These are phyloP conservation scores for Tricholoma saponaceum DNA, from an alignment of 768 basidiomycete species.

Conservation along the genomic window DNA sequence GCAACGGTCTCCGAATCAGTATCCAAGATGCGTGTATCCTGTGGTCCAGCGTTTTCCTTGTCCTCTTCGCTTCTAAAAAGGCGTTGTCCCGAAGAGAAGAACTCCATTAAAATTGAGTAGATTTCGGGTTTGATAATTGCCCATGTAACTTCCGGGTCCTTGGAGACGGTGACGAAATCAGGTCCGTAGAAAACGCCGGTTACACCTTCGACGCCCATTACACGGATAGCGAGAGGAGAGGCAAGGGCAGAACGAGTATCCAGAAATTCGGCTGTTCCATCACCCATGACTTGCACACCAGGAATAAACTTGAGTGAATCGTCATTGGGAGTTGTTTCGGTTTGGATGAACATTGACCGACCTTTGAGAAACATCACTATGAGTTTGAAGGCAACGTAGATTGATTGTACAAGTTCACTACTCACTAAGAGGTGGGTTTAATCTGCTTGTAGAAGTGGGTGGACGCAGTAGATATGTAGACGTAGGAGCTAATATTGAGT, in stretches of 20 bases:
- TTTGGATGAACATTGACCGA: constrained; percentile 98
- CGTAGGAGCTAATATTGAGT: constrained; percentile 19
- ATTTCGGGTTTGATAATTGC: constrained; percentile 93
- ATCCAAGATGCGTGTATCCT: constrained; percentile 91
- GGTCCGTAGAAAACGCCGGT: constrained; percentile 91
- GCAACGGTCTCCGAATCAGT: constrained; percentile 95
- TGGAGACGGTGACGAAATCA: constrained; percentile 96
- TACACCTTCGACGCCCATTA: constrained; percentile 95
- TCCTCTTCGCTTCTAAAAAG: constrained; percentile 86
- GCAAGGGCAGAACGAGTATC: constrained; percentile 79
- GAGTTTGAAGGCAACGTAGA: not conserved
- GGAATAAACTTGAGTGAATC: constrained; percentile 99
- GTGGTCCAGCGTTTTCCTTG: constrained; percentile 76
- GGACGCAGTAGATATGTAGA: constrained; percentile 17
- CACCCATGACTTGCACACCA: constrained; percentile 81
- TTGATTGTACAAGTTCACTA: not conserved
- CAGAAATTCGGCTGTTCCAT: constrained; percentile 91
- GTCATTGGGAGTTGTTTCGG: constrained; percentile 94
- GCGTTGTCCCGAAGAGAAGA: constrained; percentile 86
- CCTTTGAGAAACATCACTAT: constrained; percentile 31
- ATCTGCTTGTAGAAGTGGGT: constrained; percentile 12
- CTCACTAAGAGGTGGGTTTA: constrained; percentile 32
- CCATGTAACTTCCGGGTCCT: constrained; percentile 85
- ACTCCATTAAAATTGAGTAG: constrained; percentile 95
- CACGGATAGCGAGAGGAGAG: constrained; percentile 92